These are phyloP conservation scores for Fusarium sp. DNA, from an alignment of 2,329 filamentous ascomycete species.

Conservation along the genomic window DNA sequence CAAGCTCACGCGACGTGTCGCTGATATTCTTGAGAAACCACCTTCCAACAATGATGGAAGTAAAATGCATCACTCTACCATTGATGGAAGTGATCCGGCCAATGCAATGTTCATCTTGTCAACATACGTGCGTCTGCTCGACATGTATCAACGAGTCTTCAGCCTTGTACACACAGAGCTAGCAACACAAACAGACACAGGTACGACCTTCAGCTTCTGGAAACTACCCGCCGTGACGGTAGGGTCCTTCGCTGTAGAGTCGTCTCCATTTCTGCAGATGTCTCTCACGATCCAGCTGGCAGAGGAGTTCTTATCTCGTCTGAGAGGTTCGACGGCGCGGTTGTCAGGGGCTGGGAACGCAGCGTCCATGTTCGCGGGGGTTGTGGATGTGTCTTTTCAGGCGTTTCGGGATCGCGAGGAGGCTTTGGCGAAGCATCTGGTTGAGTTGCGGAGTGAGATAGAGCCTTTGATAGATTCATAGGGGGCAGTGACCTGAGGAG, in stretches of 20 bases:
- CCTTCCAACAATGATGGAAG: conserved; percentile 11
- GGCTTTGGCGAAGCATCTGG: conserved; percentile 46
- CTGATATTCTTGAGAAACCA: conserved; percentile 48
- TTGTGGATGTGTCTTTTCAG: conserved; percentile 45
- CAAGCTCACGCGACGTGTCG: conserved; percentile 50
- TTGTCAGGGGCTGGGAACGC: conserved; percentile 40
- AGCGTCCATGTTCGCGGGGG: conserved; percentile 46
- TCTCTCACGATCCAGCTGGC: conserved; percentile 54
- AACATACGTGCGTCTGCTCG: conserved; percentile 51
- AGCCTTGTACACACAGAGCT: conserved; percentile 49
- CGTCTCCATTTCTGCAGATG: conserved; percentile 53
- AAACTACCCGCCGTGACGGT: conserved; percentile 54
- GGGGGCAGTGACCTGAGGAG: background rate
- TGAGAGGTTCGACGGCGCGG: conserved; percentile 45
- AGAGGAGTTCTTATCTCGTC: conserved; percentile 51
- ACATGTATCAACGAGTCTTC: conserved; percentile 54
- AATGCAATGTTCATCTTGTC: conserved; percentile 52
- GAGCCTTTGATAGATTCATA: conserved; percentile 45
- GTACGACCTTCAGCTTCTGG: conserved; percentile 48
- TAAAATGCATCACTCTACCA: conserved; percentile 14
- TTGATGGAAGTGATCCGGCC: conserved; percentile 48
- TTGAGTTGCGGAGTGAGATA: conserved; percentile 47
- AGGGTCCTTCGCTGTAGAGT: conserved; percentile 52
- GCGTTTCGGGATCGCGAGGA: conserved; percentile 48
- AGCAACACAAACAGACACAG: conserved; percentile 37